Conservation (phyloP, 2,329 filamentous ascomycete species). For the Rhynchosporium agropyri region DNA sequence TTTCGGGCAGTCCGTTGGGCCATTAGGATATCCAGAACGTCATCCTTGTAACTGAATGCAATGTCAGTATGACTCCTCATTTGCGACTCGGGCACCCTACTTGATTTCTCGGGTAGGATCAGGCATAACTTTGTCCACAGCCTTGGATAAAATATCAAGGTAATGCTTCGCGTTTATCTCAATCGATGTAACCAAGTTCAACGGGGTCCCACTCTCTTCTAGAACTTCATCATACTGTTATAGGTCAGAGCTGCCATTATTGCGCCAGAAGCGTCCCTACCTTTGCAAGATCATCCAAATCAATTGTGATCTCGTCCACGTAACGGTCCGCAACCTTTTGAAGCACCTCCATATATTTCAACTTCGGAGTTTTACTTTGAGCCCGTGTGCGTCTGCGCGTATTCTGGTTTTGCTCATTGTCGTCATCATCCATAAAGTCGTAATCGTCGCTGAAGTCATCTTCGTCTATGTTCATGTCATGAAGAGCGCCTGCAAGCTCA, state of each 20-base stretch:
- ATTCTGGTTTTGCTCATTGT: conserved; percentile 53
- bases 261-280: conserved; percentile 55
- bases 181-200: conserved; percentile 80
- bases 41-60: conserved; percentile 84
- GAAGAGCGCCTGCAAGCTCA: conserved; percentile 78
- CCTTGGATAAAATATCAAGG: conserved; percentile 85
- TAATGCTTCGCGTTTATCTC: conserved; percentile 94
- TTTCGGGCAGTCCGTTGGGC: conserved; percentile 87
- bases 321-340: conserved; percentile 85
- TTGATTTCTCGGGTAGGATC: conserved; percentile 75
- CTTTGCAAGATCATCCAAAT: conserved; percentile 81
- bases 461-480: conserved; percentile 83
- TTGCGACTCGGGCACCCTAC: conserved; percentile 49
- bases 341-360: conserved; percentile 87
- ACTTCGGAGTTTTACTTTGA: conserved; percentile 60
- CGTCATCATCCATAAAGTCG: conserved; percentile 86
- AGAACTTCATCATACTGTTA: conserved; percentile 70
- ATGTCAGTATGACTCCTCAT: conserved; percentile 35
- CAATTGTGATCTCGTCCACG: conserved; percentile 76
- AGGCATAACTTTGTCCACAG: conserved; percentile 86
- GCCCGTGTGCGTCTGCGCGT: conserved; percentile 49
- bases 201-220: conserved; percentile 55
- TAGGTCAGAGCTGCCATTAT: conserved; percentile 37
- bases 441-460: conserved; percentile 88
- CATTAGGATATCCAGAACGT: conserved; percentile 96